Conservation (phyloP, 2,329 filamentous ascomycete genomes). For the Hymenotorrendiella dingleyae region DNA sequence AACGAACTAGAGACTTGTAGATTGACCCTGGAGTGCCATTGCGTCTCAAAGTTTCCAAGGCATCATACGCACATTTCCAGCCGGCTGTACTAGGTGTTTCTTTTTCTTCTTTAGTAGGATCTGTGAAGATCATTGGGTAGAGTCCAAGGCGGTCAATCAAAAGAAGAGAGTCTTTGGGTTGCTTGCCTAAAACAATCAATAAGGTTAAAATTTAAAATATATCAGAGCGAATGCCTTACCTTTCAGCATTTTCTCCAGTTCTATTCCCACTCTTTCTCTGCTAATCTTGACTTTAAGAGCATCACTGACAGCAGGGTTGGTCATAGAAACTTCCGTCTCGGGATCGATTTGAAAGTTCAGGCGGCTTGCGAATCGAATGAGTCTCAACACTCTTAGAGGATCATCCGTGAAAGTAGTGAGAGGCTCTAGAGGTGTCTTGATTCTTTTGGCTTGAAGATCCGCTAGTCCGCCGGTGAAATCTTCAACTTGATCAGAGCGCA, state of each 20-base stretch:
- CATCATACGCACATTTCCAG: constrained; percentile 60
- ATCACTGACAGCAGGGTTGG: constrained; percentile 66
- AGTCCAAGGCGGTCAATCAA: constrained; percentile 62
- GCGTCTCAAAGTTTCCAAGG: constrained; percentile 46
- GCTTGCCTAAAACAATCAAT: constrained; percentile 40
- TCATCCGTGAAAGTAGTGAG: constrained; percentile 93
- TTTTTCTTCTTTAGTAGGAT: constrained; percentile 51
- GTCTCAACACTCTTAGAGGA: constrained; percentile 75
- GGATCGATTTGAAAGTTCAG: constrained; percentile 73
- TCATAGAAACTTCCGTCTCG: constrained; percentile 67
- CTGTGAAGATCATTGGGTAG: constrained; percentile 68
- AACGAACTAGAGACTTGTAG: constrained; percentile 51
- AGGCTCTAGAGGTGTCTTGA: constrained; percentile 81
- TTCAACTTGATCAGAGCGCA: constrained; percentile 72
- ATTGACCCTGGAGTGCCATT: constrained; percentile 42
- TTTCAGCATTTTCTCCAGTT: constrained; percentile 87
- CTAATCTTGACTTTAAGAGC: constrained; percentile 86
- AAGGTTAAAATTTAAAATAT: not conserved
- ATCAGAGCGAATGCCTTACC: constrained; percentile 39
- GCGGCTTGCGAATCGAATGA: constrained; percentile 86
- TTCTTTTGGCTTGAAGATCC: constrained; percentile 67
- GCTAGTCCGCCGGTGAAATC: constrained; percentile 76
- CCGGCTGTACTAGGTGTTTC: constrained; percentile 50
- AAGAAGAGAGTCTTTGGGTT: constrained; percentile 55
- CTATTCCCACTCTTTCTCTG: constrained; percentile 78